Conservation (phyloP, 805 yeast genomes). For the Wickerhamiella sorbophila region DNA sequence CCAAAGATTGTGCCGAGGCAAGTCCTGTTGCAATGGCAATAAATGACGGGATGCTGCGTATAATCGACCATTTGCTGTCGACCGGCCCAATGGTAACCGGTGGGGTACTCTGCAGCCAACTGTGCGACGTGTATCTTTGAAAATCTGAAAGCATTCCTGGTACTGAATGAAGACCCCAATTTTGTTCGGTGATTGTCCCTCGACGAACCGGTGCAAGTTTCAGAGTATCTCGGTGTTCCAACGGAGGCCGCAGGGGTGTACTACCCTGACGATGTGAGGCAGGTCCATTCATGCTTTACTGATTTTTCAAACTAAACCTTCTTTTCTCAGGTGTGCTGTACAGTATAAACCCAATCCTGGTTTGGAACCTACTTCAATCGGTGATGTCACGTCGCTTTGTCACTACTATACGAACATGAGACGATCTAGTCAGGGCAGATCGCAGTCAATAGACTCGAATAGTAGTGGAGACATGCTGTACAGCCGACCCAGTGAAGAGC, state of each 20-base stretch:
- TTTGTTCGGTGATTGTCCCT: slow-evolving; percentile 17
- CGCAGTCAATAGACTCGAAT: not conserved
- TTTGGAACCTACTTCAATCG: too few relatives aligned
- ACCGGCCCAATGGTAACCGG: not conserved
- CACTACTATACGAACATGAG: too few relatives aligned
- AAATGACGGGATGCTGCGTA: slow-evolving; percentile 22
- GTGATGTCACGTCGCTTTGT: too few relatives aligned
- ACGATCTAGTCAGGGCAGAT: not conserved
- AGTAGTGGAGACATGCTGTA: not conserved
- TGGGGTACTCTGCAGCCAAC: slow-evolving; percentile 10
- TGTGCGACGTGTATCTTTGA: slow-evolving; percentile 25
- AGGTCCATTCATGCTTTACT: too few relatives aligned
- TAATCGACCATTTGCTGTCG: slow-evolving; percentile 1
- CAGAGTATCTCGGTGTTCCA: slow-evolving; percentile 4
- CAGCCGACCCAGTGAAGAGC: not conserved
- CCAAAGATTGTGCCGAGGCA: slow-evolving; percentile 17
- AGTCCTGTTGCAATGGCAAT: slow-evolving; percentile 22
- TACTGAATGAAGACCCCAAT: slow-evolving; percentile 26
- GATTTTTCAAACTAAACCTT: too few relatives aligned
- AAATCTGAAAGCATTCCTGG: slow-evolving; percentile 25
- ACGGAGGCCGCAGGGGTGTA: not conserved
- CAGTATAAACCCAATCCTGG: too few relatives aligned
- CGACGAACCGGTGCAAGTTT: slow-evolving; percentile 22
- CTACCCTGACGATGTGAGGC: not conserved
- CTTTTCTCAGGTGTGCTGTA: too few relatives aligned